Conservation (phyloP, 148 eudicot species). For the Diospyros lotus region DNA sequence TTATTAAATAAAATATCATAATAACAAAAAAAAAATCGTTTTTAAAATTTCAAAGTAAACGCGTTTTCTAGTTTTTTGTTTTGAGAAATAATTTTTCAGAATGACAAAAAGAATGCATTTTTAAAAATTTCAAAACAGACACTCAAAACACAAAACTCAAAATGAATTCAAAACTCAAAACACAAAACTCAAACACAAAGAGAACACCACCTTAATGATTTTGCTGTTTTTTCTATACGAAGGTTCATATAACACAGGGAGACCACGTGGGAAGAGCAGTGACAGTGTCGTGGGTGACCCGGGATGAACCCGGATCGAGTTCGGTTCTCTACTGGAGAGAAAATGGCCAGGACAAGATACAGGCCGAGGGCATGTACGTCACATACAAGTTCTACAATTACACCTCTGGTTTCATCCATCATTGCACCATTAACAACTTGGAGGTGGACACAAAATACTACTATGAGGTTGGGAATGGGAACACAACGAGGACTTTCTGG, state of each 20-base stretch:
- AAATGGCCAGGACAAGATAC: constrained; percentile 16
- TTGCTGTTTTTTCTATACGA: not conserved
- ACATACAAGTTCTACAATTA: constrained; percentile 42
- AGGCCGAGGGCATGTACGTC: constrained; percentile 21
- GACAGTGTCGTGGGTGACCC: constrained; percentile 68
- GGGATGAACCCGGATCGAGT: constrained; percentile 29
- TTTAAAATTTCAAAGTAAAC: too few relatives aligned
- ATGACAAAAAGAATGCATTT: too few relatives aligned
- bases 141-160: too few relatives aligned
- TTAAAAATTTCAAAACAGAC: too few relatives aligned
- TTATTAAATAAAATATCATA: too few relatives aligned
- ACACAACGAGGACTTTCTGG: constrained; percentile 25
- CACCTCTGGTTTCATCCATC: constrained; percentile 59
- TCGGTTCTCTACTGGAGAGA: constrained; percentile 45
- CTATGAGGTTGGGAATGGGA: constrained; percentile 34
- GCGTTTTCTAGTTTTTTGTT: too few relatives aligned
- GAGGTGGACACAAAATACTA: constrained; percentile 38
- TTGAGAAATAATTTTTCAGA: too few relatives aligned
- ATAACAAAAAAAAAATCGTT: too few relatives aligned
- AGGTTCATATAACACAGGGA: constrained; percentile 76
- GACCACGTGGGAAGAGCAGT: constrained; percentile 51
- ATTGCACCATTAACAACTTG: constrained; percentile 30
- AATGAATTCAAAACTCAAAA: too few relatives aligned
- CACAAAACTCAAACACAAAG: too few relatives aligned
- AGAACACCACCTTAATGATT: too few relatives aligned